These are phyloP conservation scores for Eremothecium sinecaudum DNA, from an alignment of 1,139 yeast genomes.

Conservation along the genomic window DNA sequence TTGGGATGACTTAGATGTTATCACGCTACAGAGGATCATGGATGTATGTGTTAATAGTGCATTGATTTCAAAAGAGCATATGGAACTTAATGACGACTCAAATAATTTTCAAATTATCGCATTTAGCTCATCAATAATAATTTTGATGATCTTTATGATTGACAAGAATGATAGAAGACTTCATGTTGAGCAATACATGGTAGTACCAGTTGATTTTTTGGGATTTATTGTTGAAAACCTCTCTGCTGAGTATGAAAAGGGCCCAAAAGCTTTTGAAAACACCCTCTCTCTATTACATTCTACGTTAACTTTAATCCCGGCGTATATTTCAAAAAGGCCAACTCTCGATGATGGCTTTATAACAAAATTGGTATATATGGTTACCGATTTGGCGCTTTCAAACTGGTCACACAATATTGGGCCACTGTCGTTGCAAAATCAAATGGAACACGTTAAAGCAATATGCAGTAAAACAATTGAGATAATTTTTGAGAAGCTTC, in stretches of 20 bases:
- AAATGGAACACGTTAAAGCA: conserved; percentile 25
- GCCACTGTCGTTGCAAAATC: conserved; percentile 12
- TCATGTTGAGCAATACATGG: conserved; percentile 39
- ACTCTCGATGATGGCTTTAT: conserved; percentile 26
- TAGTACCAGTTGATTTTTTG: conserved; percentile 36
- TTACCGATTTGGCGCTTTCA: conserved; percentile 26
- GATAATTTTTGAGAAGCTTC: conserved; percentile 38
- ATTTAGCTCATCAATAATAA: conserved; percentile 34
- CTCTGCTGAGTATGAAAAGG: conserved; percentile 20
- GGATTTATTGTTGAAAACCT: conserved; percentile 33
- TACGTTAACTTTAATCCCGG: conserved; percentile 17
- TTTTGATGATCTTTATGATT: conserved; percentile 37
- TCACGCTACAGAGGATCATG: conserved; percentile 13
- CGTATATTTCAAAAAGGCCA: conserved; percentile 18
- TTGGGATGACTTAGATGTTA: conserved; percentile 11
- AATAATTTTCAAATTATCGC: conserved; percentile 22
- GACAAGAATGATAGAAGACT: conserved; percentile 36
- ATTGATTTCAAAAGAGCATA: conserved; percentile 2
- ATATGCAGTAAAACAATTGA: conserved; percentile 35
- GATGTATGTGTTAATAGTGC: conserved; percentile 19
- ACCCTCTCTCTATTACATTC: conserved; percentile 13
- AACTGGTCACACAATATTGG: conserved; percentile 14
- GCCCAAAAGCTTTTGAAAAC: conserved; percentile 3
- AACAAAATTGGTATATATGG: conserved; percentile 22
- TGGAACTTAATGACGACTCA: conserved; percentile 1